phyloP scores from a whole-genome alignment of 345 rosid genomes.

The rapeseed (Brassica napus) region Da-Ae NC_063435.1:29043501-29044000 shows the following conservation, averaged over 20 bases:
- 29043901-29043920: conserved; percentile 92
- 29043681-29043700: conserved; percentile 92
- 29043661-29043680: conserved; percentile 92
- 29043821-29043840: conserved; percentile 80
- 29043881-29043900: conserved; percentile 98
- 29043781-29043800: conserved; percentile 99
- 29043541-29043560: conserved; percentile 87
- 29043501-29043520: not conserved
- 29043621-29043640: conserved; percentile 96
- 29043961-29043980: conserved; percentile 95
- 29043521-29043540: conserved; percentile 66
- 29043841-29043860: conserved; percentile 88
- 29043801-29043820: conserved; percentile 85
- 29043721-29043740: conserved; percentile 94
- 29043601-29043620: conserved; percentile 99
- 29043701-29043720: conserved; percentile 91
- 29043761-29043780: conserved; percentile 89
- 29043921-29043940: conserved; percentile 89
- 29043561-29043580: conserved; percentile 86
- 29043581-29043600: conserved; percentile 89
- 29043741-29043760: conserved; percentile 92
- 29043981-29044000: conserved; percentile 93
- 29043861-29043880: conserved; percentile 90
- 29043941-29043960: conserved; percentile 97
- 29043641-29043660: conserved; percentile 99